Evolutionary conservation across 257 asterid genomes (phyloP), one percentile per base, ranked within the genome.

Genomic region (Solanum arcanum): DNA sequence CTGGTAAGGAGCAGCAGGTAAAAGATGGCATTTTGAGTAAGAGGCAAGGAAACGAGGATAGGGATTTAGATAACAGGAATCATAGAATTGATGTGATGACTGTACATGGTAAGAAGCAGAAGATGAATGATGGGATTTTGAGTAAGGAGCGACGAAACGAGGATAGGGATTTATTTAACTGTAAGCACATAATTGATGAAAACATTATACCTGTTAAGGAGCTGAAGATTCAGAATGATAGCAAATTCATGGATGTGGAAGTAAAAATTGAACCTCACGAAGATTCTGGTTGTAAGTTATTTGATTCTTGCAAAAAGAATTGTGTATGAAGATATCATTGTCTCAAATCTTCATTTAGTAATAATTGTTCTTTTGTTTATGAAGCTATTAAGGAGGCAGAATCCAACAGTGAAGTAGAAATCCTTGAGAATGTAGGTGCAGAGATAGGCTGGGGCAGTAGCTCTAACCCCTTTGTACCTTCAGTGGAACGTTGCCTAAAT

Each of bases 391-490:
- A 76, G 83, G 88, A 78, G 37, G 33, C 25, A 85, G 7, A 62
- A 37, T 86, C 85, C 44, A 18, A 46, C 47, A 18, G 85, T n/a
- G 92, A 89, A 8, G 56, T 90, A 78, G 86, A 83, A 68, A 91
- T 92, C 83, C 86, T 90, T 16, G 90, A 87, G n/a, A 44, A 39
- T 89, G 90, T 78, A 37, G 52, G 68, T 52, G 88, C 86, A 83
- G 86, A 64, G 66, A 2, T 9, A 39, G 23, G 62, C 87, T 5
- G 16, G 85, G 85, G 69, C 85, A 80, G 85, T 31, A 29, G 44
- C 85, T 80, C 42, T 86, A 42, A 59, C 81, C 88, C 90, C 44
- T 88, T 88, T 47, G 89, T 74, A 69, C 37, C 90, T 80, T 46
- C 91, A n/a, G 88, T 35, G 68, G 41, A 6, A 83, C 68, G 15